These are phyloP conservation scores for Syzygium oleosum DNA, from an alignment of 345 rosid species.

Conservation along the genomic window DNA sequence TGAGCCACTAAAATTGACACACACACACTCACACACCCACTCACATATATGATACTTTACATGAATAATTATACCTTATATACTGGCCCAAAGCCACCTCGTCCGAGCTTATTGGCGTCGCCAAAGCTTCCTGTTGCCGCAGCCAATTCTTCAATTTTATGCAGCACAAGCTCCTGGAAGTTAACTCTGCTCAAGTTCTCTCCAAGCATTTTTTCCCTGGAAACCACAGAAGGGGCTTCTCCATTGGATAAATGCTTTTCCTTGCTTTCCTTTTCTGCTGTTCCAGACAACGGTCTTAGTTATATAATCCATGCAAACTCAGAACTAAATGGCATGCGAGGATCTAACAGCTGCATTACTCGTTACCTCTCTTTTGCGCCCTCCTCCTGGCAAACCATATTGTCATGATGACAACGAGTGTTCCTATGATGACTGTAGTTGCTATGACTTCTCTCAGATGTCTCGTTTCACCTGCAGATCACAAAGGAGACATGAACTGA, in stretches of 20 bases:
- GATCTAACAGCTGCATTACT: not conserved
- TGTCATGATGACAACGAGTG: not conserved
- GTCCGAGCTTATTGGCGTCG: constrained; percentile 14
- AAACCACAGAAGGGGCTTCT: not conserved
- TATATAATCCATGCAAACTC: not conserved
- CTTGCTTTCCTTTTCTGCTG: not conserved
- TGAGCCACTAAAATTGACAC: too few relatives aligned
- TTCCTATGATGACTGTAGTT: not conserved
- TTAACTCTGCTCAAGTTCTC: not conserved
- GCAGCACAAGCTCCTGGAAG: constrained; percentile 12
- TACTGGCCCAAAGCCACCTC: constrained; percentile 12
- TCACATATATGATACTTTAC: too few relatives aligned
- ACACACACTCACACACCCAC: too few relatives aligned
- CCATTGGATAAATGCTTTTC: not conserved
- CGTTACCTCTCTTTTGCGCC: not conserved
- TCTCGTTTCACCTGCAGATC: not conserved
- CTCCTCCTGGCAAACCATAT: not conserved
- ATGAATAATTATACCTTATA: too few relatives aligned
- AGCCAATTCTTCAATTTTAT: constrained; percentile 27
- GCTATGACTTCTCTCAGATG: not conserved
- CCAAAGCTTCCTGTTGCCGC: constrained; percentile 22
- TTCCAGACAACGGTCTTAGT: not conserved
- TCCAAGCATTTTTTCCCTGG: not conserved
- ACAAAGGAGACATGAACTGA: not conserved
- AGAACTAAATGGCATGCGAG: not conserved